A percentile compares a stretch with the other conserved stretches of the same genome.
Conservation (phyloP, 208 protist genomes). For the Trypanosoma vivax region DNA sequence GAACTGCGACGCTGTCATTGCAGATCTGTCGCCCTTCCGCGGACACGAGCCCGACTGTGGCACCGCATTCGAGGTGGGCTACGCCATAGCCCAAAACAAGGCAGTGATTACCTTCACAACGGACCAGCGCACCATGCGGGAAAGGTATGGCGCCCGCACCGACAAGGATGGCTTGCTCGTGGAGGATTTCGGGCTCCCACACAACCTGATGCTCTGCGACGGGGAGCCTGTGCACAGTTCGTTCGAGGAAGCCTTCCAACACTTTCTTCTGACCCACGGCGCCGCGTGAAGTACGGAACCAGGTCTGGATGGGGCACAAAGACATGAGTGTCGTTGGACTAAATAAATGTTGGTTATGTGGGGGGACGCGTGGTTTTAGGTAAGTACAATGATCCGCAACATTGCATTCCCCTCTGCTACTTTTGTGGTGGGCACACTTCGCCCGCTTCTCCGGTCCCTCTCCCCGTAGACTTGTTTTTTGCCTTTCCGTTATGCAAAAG, state of each 20-base stretch:
- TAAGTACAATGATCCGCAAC: no score
- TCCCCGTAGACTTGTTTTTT: no score
- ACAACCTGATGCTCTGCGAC: conserved; percentile 79
- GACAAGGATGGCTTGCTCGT: conserved; percentile 39
- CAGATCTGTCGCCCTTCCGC: conserved; percentile 76
- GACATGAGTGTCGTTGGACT: not conserved
- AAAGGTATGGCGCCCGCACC: conserved; percentile 49
- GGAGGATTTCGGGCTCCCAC: conserved; percentile 69
- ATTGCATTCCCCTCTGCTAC: no score
- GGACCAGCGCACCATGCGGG: conserved; percentile 42
- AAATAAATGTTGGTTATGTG: no score
- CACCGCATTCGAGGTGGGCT: conserved; percentile 82
- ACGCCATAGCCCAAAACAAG: conserved; percentile 64
- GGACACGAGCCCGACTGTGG: conserved; percentile 70
- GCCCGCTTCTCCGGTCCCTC: no score
- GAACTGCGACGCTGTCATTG: conserved; percentile 69
- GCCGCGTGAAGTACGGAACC: not conserved
- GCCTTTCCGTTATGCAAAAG: no score
- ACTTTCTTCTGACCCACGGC: conserved; percentile 29
- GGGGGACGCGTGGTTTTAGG: no score
- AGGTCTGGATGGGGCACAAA: no score
- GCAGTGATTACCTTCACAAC: conserved; percentile 50
- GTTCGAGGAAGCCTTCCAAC: conserved; percentile 59
- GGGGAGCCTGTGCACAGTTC: conserved; percentile 44
- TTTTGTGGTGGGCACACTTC: no score